Base-by-base conservation (phyloP, 352 stramenopile genomes). In the Peronospora belbahrii region DNA sequence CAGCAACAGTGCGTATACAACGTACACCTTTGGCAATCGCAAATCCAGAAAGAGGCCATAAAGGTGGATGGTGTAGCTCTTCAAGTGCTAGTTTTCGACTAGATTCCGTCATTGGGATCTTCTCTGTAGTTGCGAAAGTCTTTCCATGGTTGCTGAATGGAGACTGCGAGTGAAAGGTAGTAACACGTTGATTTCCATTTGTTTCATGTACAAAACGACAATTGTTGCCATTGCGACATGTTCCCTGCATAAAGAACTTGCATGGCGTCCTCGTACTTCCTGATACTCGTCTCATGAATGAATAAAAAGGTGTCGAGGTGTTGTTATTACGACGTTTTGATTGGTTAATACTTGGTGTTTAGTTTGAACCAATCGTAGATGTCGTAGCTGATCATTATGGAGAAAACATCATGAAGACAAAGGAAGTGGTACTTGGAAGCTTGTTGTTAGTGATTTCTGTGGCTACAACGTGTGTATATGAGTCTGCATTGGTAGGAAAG, bases 231-330 rank as follows among this genome's bases (percentile, higher is more conserved):
- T 85, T 85, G 64, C 73, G 73, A 59, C 76, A 88, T 9, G 48
- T 81, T 49, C 76, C 76, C 54, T 83, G 70, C 19, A 62, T 42
- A 58, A 82, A 88, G 59, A 85, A 88, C 59, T 73, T 75, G 67
- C 76, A 88, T 30, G 61, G 70, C 35, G 24, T 28, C 59, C 60
- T 54, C 48, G 22, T 11, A 31, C 51, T 57, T 32, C 50, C 44
- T 8, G 50, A 39, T 0, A 49, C 30, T 11, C 56, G 42, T 10
- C 49, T 50, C 56, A 65, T 65, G n/a, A n/a, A n/a, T n/a, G n/a
- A n/a, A n/a, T n/a, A n/a, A n/a, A n/a, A n/a, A 31, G n/a, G 9
- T 8, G 37, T 43, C 7, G 11, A 10, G 4, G 1, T n/a, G n/a
- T n/a, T n/a, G n/a, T n/a, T n/a, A n/a, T n/a, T n/a, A 13, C 35